Evolutionary conservation across 2,329 filamentous ascomycete species (phyloP).

Genomic region (Camillea tinctor): DNA sequence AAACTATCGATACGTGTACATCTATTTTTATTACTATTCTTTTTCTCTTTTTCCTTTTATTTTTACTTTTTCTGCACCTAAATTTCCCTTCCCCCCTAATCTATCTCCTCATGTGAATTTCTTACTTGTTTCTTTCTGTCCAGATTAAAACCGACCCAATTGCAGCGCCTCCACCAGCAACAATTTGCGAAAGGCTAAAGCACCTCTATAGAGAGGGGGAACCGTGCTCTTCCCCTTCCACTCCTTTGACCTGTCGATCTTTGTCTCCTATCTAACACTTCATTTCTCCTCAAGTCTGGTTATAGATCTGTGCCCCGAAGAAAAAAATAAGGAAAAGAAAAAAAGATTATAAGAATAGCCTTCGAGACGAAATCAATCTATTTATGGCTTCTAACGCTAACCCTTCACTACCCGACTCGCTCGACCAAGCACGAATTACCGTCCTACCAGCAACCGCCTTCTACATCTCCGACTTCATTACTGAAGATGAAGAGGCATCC

Average conservation of each 20-base stretch:
- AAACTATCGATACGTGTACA: not conserved
- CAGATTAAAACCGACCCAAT: not conserved
- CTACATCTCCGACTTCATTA: slow-evolving; percentile 87
- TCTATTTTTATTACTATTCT: not conserved
- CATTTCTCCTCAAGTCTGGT: not conserved
- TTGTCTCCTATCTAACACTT: not conserved
- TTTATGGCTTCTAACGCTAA: slow-evolving; percentile 9
- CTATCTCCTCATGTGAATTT: not conserved
- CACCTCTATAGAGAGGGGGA: not conserved
- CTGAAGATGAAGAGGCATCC: slow-evolving; percentile 65
- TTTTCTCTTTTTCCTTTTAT: not conserved
- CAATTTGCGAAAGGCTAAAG: not conserved
- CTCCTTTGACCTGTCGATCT: not conserved
- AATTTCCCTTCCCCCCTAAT: not conserved
- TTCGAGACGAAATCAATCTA: too few species aligned
- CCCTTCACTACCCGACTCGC: slow-evolving; percentile 42
- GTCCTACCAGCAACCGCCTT: slow-evolving; percentile 65
- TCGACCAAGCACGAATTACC: slow-evolving; percentile 52
- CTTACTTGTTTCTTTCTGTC: not conserved
- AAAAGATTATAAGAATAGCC: not conserved
- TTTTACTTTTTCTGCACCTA: not conserved
- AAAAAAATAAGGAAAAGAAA: not conserved
- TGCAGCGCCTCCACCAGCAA: not conserved
- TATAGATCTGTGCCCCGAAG: not conserved
- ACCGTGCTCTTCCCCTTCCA: not conserved